Evolutionary conservation across 1,284 basidiomycete genomes (phyloP).

Genomic region (Agaricales sp.): DNA sequence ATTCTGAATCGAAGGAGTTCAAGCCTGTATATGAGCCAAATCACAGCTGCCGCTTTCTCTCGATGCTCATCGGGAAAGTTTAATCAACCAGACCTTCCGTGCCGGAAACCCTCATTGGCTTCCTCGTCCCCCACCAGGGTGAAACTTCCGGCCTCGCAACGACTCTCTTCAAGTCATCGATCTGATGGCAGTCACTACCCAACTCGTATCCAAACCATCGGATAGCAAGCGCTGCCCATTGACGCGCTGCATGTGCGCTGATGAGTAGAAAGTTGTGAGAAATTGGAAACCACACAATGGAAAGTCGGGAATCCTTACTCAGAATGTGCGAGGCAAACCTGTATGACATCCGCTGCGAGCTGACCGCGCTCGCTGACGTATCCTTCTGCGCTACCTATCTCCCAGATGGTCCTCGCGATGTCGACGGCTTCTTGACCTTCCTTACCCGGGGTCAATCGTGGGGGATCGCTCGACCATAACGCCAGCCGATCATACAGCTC

Average conservation of each 20-base stretch:
- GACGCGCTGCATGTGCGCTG: constrained; percentile 30
- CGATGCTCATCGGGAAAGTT: too few relatives aligned
- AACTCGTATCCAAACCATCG: constrained; percentile 48
- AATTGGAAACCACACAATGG: neutral
- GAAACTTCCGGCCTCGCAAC: constrained; percentile 30
- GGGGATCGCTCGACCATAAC: constrained; percentile 29
- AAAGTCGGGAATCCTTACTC: constrained; percentile 31
- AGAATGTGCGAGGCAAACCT: constrained; percentile 47
- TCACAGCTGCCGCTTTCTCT: too few relatives aligned
- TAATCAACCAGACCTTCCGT: constrained; percentile 8
- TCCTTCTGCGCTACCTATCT: constrained; percentile 43
- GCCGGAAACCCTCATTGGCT: constrained; percentile 23
- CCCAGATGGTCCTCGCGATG: constrained; percentile 40
- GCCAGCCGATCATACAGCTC: constrained; percentile 31
- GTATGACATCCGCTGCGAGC: constrained; percentile 47
- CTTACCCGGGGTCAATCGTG: constrained; percentile 16
- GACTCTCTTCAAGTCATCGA: constrained; percentile 25
- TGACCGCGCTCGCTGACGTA: constrained; percentile 54
- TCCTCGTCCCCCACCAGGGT: constrained; percentile 34
- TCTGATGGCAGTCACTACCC: constrained; percentile 39
- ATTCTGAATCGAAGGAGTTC: too few relatives aligned
- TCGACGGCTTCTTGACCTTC: constrained; percentile 37
- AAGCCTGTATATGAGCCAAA: too few relatives aligned
- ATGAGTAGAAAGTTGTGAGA: neutral
- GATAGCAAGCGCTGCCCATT: constrained; percentile 38